phyloP scores from a whole-genome alignment of 2,329 filamentous ascomycete genomes.

The Diaporthe capsici region DNA sequence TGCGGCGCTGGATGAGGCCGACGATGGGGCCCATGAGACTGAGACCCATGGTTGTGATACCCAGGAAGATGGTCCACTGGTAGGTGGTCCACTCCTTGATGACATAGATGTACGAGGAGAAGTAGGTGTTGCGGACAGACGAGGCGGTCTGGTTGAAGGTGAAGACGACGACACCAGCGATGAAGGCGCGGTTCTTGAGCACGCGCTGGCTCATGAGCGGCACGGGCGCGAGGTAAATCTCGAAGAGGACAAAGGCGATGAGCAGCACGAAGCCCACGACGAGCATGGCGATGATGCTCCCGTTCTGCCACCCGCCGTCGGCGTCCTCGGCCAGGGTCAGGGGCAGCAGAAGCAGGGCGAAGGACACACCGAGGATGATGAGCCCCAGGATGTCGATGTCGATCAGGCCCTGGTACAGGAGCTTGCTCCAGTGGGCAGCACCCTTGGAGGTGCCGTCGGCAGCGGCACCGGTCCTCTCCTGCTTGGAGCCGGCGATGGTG shows the following conservation, averaged over 20 bases:
- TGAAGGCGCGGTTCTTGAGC: conserved; percentile 51
- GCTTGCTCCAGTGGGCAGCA: conserved; percentile 44
- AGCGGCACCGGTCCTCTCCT: conserved; percentile 51
- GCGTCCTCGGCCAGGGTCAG: conserved; percentile 65
- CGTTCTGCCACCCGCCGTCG: conserved; percentile 52
- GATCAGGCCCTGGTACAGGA: conserved; percentile 57
- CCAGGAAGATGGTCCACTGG: conserved; percentile 57
- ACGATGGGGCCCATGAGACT: conserved; percentile 53
- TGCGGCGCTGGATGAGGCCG: conserved; percentile 52
- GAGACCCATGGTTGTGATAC: conserved; percentile 56
- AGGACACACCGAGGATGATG: conserved; percentile 69
- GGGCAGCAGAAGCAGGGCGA: conserved; percentile 73
- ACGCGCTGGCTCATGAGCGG: conserved; percentile 52
- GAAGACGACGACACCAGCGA: conserved; percentile 49
- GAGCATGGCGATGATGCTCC: conserved; percentile 49
- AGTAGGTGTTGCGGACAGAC: conserved; percentile 53
- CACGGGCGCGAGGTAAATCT: conserved; percentile 51
- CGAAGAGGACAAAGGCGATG: conserved; percentile 52
- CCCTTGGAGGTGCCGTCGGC: conserved; percentile 13
- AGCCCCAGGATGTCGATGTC: conserved; percentile 73
- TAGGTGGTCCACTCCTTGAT: conserved; percentile 59
- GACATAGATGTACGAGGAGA: conserved; percentile 55
- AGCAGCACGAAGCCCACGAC: conserved; percentile 48
- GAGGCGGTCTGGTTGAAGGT: conserved; percentile 54
- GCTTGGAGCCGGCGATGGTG: conserved; percentile 52